Percentiles rank a stretch among this genome's conserved stretches.
These are phyloP conservation scores for Spraguea lophii DNA, from an alignment of 371 early-diverging fungal species.

Conservation along the genomic window DNA sequence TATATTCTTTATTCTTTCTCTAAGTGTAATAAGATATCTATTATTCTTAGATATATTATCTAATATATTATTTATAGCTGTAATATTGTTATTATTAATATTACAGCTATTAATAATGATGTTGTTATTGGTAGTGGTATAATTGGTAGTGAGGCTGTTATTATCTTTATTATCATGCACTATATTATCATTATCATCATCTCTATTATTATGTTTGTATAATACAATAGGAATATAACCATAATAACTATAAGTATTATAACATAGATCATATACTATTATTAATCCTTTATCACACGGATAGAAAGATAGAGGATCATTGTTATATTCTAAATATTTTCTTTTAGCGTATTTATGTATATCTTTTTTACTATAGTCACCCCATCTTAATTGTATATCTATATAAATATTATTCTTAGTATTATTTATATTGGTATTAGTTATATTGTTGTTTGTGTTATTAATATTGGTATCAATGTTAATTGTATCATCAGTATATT, in stretches of 20 bases:
- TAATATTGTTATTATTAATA: background rate
- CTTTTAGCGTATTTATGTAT: conserved; percentile 84
- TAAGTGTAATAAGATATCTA: background rate
- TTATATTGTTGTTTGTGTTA: background rate
- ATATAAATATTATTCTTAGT: conserved; percentile 88
- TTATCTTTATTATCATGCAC: conserved; percentile 70
- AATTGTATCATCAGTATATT: background rate
- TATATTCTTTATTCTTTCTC: background rate
- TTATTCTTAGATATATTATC: conserved; percentile 4
- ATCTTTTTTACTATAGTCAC: conserved; percentile 90
- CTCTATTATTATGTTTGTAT: conserved; percentile 85
- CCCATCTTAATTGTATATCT: conserved; percentile 91
- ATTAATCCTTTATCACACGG: conserved; percentile 83
- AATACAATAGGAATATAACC: conserved; percentile 74
- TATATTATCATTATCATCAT: conserved; percentile 54
- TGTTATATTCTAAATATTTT: conserved; percentile 85
- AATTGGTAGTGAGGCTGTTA: conserved; percentile 80
- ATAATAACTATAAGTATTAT: conserved; percentile 55
- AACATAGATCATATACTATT: conserved; percentile 82
- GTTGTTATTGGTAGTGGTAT: conserved; percentile 90
- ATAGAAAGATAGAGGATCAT: conserved; percentile 75
- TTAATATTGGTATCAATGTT: background rate
- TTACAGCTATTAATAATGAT: conserved; percentile 76
- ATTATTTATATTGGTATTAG: conserved; percentile 33
- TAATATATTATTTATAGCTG: conserved; percentile 4